A percentile compares a stretch with the other conserved stretches of the same genome.
phyloP scores from a whole-genome alignment of 1,284 basidiomycete species.

The Meripilus lineatus region DNA sequence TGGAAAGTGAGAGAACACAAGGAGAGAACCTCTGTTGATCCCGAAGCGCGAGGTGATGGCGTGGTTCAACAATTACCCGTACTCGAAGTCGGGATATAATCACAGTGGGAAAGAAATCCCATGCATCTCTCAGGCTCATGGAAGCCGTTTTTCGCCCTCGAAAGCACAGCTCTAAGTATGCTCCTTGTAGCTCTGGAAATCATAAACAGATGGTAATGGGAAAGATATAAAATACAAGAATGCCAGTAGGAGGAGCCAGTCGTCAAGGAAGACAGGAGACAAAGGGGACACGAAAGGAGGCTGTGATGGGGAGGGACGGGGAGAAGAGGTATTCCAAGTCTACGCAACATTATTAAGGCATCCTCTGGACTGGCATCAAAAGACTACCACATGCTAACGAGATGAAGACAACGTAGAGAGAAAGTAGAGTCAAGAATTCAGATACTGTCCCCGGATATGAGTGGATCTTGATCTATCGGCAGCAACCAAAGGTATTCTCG shows the following conservation, averaged over 20 bases:
- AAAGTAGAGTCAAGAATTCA: not conserved
- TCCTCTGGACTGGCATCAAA: not conserved
- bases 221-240: not conserved
- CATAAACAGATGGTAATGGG: too few relatives aligned
- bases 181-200: too few relatives aligned
- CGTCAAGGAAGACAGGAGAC: conserved; percentile 6
- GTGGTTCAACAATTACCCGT: too few relatives aligned
- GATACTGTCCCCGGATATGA: conserved; percentile 1
- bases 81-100: too few relatives aligned
- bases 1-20: too few relatives aligned
- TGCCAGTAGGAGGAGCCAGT: not conserved
- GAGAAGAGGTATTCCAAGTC: not conserved
- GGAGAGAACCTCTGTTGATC: too few relatives aligned
- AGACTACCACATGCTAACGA: conserved; percentile 9
- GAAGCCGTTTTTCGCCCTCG: too few relatives aligned
- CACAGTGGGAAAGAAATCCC: too few relatives aligned
- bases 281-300: not conserved
- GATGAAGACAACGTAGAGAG: conserved; percentile 4
- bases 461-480: conserved; percentile 18
- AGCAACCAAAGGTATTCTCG: conserved; percentile 87
- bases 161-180: too few relatives aligned
- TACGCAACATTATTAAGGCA: not conserved
- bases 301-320: not conserved
- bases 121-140: too few relatives aligned
- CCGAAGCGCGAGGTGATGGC: too few relatives aligned